Evolutionary conservation across 192 early-diverging fungal species (phyloP).

Genomic region (Umbelopsis sp.): DNA sequence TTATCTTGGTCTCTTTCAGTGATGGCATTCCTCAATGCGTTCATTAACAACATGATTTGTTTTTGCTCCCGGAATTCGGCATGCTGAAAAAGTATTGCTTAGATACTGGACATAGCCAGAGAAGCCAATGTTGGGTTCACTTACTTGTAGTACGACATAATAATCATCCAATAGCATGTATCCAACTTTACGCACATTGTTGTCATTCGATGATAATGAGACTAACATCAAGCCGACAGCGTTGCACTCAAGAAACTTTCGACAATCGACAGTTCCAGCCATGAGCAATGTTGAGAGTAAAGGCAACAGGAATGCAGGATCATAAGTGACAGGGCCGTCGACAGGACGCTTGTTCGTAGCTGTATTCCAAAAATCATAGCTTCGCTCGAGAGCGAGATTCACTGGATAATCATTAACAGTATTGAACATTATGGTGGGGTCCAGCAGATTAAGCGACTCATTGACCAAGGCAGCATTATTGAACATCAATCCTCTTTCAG

Average conservation of each 20-base stretch:
- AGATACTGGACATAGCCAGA: not conserved
- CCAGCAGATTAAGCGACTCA: slow-evolving; percentile 64
- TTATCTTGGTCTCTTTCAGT: slow-evolving; percentile 42
- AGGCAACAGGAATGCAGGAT: slow-evolving; percentile 73
- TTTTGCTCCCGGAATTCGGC: slow-evolving; percentile 66
- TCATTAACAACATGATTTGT: slow-evolving; percentile 70
- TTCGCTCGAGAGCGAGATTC: slow-evolving; percentile 37
- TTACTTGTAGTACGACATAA: slow-evolving; percentile 59
- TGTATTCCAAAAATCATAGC: not conserved
- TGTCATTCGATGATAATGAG: slow-evolving; percentile 56
- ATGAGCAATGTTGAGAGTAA: slow-evolving; percentile 60
- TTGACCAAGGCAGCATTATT: slow-evolving; percentile 44
- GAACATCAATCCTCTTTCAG: slow-evolving; percentile 37
- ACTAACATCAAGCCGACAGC: slow-evolving; percentile 70
- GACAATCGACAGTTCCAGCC: slow-evolving; percentile 57
- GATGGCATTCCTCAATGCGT: slow-evolving; percentile 72
- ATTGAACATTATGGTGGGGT: slow-evolving; percentile 65
- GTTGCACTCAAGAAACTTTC: slow-evolving; percentile 69
- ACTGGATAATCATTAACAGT: slow-evolving; percentile 59
- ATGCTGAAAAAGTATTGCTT: slow-evolving; percentile 15
- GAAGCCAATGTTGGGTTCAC: slow-evolving; percentile 2
- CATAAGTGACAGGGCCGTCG: slow-evolving; percentile 45
- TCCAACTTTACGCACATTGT: slow-evolving; percentile 58
- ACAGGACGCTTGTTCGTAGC: not conserved
- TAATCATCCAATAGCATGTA: slow-evolving; percentile 71